These are phyloP conservation scores for Nelumbo lutea DNA, from an alignment of 164 flowering plant genomes.

Conservation along the genomic window DNA sequence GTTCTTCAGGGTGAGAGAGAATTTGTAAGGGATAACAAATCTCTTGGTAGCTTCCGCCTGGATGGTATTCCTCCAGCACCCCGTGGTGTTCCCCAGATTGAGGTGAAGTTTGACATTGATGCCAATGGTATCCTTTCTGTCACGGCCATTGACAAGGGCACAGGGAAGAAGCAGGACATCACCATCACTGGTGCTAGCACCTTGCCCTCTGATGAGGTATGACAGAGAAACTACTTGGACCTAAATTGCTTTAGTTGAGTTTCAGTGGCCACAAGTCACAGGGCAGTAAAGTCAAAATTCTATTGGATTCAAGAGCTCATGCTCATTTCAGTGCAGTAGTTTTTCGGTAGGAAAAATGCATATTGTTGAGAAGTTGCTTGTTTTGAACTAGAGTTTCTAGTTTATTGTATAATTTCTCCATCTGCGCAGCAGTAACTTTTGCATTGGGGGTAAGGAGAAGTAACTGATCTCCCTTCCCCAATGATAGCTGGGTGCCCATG, in stretches of 20 bases:
- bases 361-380: no score
- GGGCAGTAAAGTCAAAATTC: no score
- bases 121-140: conserved; percentile 54
- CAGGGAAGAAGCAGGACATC: conserved; percentile 56
- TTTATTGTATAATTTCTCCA: no score
- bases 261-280: background rate
- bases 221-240: background rate
- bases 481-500: no score
- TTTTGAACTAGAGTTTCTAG: no score
- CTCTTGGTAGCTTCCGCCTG: conserved; percentile 80
- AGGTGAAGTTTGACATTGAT: conserved; percentile 49
- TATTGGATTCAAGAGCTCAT: no score
- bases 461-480: no score
- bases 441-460: no score
- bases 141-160: conserved; percentile 47
- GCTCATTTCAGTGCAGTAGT: no score
- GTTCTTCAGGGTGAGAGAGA: conserved; percentile 85
- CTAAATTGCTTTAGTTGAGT: background rate
- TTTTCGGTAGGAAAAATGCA: no score
- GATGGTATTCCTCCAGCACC: conserved; percentile 90
- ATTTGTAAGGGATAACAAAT: conserved; percentile 80
- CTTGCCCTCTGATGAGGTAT: conserved; percentile 53
- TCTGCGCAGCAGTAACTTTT: no score
- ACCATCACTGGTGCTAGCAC: conserved; percentile 61
- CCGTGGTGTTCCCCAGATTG: conserved; percentile 60